Base-by-base conservation (phyloP, 208 protist species). In the Leishmania braziliensis region DNA sequence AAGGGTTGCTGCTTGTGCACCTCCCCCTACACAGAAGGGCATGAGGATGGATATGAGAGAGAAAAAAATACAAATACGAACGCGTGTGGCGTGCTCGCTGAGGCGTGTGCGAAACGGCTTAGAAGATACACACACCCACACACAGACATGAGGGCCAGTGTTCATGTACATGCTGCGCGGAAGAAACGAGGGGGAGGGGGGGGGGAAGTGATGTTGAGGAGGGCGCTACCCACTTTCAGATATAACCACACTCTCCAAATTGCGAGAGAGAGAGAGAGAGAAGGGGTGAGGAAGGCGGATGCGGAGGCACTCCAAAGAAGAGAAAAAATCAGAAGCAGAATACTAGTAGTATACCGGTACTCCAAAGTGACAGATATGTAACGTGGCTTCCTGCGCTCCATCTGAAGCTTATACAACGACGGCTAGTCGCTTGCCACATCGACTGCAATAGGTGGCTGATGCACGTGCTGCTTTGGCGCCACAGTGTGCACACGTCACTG, bases 241-340 rank as follows among this genome's bases (percentile, higher is more conserved):
- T 8, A 18, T 36, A 23, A 66, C 60, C 58, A 26, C 9, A 9
- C 29, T 23, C 4, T n/a, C n/a, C 60, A 12, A 14, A 20, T 26
- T 66, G 60, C n/a, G 60, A 36, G 60, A 3, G 29, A 12, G 9
- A 12, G 60, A 62, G 56, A 10, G 56, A n/a, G 60, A 66, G 60
- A 10, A 62, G 2, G 56, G 56, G 56, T 12, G 6, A 62, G 6
- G 6, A 62, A 62, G 56, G n/a, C 2, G 56, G 23, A 62, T 62
- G 23, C 0, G n/a, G 23, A n/a, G 56, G 8, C 60, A 36, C n/a
- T 39, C 3, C 29, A 66, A n/a, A 66, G 29, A 66, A 29, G 51
- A 43, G 78, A 75, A 75, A 58, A 76, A 54, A 76, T 62, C 69
- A 63, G 8, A 39, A 51, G 18, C 60, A 60, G 23, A 62, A 62